phyloP scores from a whole-genome alignment of 2,329 filamentous ascomycete genomes.

The Phoma sp. region DNA sequence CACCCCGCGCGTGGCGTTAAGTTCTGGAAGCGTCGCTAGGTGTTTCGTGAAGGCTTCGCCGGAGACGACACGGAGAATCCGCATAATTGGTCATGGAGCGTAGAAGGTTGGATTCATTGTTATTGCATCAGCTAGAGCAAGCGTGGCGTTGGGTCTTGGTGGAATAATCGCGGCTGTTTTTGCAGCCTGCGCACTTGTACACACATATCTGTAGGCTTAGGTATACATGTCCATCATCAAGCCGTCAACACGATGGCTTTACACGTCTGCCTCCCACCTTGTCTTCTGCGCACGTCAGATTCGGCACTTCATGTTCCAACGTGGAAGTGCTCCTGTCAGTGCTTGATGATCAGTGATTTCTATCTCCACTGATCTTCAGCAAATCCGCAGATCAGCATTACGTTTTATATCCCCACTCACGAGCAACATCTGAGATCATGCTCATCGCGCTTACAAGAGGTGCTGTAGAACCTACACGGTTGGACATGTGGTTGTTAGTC shows the following conservation, averaged over 20 bases:
- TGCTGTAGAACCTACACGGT: too few relatives aligned
- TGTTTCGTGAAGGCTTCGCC: neutral
- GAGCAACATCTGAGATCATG: too few relatives aligned
- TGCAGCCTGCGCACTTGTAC: neutral
- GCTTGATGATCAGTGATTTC: too few relatives aligned
- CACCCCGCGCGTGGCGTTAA: conserved; percentile 14
- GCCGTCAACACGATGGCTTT: neutral
- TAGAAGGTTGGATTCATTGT: conserved; percentile 3
- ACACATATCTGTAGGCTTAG: neutral
- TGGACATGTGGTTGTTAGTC: too few relatives aligned
- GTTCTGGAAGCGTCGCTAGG: conserved; percentile 20
- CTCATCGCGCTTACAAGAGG: too few relatives aligned
- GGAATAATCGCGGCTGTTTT: neutral
- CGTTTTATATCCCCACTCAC: too few relatives aligned
- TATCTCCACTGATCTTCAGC: too few relatives aligned
- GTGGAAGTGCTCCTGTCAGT: neutral
- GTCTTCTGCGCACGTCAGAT: neutral
- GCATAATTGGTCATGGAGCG: neutral
- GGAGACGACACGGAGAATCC: too few relatives aligned
- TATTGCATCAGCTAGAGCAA: conserved; percentile 10
- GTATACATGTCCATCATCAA: neutral
- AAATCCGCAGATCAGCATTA: too few relatives aligned
- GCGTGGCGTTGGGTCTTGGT: conserved; percentile 15
- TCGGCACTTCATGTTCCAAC: neutral
- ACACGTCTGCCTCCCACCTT: too few relatives aligned